These are phyloP conservation scores for Blakeslea trispora DNA, from an alignment of 371 early-diverging fungal genomes.

Conservation along the genomic window DNA sequence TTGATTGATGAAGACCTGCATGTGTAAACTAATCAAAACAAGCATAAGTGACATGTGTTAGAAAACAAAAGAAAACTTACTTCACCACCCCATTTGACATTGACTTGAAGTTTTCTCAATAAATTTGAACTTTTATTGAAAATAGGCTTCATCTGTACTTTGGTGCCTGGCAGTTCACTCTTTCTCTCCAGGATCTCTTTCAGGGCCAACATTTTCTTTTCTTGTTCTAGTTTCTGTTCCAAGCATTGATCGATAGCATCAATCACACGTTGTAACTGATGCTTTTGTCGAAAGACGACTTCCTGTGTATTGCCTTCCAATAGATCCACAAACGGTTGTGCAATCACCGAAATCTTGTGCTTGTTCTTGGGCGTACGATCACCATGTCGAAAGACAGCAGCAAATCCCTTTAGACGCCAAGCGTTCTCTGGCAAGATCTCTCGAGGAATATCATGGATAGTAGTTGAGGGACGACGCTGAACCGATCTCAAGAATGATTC, in stretches of 20 bases:
- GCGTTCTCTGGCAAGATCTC: slow-evolving; percentile 69
- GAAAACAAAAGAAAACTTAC: slow-evolving; percentile 27
- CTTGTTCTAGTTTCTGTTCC: slow-evolving; percentile 58
- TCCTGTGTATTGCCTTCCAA: slow-evolving; percentile 74
- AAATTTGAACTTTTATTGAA: slow-evolving; percentile 62
- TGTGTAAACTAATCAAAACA: slow-evolving; percentile 80
- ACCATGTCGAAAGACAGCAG: slow-evolving; percentile 94
- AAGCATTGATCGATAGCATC: slow-evolving; percentile 67
- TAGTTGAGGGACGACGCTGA: slow-evolving; percentile 53
- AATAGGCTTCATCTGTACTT: slow-evolving; percentile 89
- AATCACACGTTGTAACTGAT: slow-evolving; percentile 71
- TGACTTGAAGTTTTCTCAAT: slow-evolving; percentile 80
- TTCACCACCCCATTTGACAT: slow-evolving; percentile 98
- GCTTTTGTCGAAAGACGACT: slow-evolving; percentile 77
- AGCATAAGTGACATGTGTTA: neutral
- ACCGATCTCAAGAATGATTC: slow-evolving; percentile 48
- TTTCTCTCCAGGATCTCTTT: slow-evolving; percentile 80
- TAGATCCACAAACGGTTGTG: slow-evolving; percentile 69
- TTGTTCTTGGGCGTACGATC: slow-evolving; percentile 98
- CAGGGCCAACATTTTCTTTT: slow-evolving; percentile 65
- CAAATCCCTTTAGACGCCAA: slow-evolving; percentile 91
- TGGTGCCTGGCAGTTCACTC: slow-evolving; percentile 81
- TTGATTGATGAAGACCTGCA: slow-evolving; percentile 88
- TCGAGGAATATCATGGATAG: slow-evolving; percentile 59
- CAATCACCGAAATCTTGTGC: slow-evolving; percentile 75